Base-by-base conservation (phyloP, 371 early-diverging fungal species). In the Vairimorpha necatrix region DNA sequence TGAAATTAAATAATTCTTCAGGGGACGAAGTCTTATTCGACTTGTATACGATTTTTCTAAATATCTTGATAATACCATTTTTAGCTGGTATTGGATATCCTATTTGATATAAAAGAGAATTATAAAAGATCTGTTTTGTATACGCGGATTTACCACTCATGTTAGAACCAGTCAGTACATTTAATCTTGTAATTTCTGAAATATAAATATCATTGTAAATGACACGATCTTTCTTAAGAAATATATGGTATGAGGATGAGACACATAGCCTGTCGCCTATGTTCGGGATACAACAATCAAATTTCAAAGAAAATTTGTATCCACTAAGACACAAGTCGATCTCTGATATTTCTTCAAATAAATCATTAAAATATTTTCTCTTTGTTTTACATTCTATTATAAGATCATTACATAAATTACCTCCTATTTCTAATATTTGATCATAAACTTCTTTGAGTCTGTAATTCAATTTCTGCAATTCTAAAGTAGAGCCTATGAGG, bases 71-170 rank as follows among this genome's bases (percentile, higher is more conserved):
- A 26, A 81, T 80, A 0, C 94, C 94, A 11, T 83, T 71, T 11
- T 88, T 86, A 0, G 94, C 94, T 2, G 98, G 94, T 0, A 97
- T 93, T 87, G 90, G 95, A 68, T 87, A 87, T 0, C 98, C 96
- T 24, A 91, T 87, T 74, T 97, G 96, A 0, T 94, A 95, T 87
- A 96, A 83, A n/a, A 94, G 83, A 0, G 89, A 85, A 56, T 93
- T 89, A 14, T 94, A 84, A 0, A 92, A 92, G 20, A 94, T 85
- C 73, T 93, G 93, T n/a, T 90, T 88, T 34, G 96, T 76, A 80
- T 95, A 96, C 4, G 95, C 84, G 26, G 83, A 83, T 78, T 90
- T 90, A 33, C 90, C 90, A 30, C 89, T 90, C 96, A 95, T 96
- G 81, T 98, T 98, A 0, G 96, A 92, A 0, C 99, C 98, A 0